These are phyloP conservation scores for Dictyostelium purpureum DNA, from an alignment of 78 protist species.

Conservation along the genomic window DNA sequence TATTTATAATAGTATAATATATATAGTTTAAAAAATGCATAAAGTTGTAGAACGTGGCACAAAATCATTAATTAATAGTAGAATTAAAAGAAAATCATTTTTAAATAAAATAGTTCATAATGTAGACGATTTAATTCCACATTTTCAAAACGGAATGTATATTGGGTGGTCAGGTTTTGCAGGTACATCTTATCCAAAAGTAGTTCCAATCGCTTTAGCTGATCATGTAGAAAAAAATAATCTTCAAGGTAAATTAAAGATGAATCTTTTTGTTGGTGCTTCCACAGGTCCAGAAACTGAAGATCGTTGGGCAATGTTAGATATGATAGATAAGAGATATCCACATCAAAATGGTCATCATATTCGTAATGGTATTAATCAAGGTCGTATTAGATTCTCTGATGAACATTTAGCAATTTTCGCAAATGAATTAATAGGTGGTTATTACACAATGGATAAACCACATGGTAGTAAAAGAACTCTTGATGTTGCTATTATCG, in stretches of 20 bases:
- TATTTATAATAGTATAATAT: too few relatives aligned
- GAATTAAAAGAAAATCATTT: constrained; percentile 40
- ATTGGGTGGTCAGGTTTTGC: constrained; percentile 63
- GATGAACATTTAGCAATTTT: constrained; percentile 58
- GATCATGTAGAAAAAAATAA: constrained; percentile 49
- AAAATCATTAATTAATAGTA: constrained; percentile 14
- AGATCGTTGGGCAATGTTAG: constrained; percentile 55
- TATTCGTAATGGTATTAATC: constrained; percentile 29
- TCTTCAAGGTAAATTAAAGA: constrained; percentile 37
- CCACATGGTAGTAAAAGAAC: constrained; percentile 6
- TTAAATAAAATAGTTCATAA: constrained; percentile 25
- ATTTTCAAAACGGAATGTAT: constrained; percentile 44
- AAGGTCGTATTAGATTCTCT: constrained; percentile 20
- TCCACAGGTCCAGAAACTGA: constrained; percentile 65
- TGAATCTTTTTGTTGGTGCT: constrained; percentile 74
- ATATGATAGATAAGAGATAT: constrained; percentile 54
- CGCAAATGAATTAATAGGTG: constrained; percentile 36
- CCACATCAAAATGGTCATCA: constrained; percentile 60
- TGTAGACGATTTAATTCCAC: background rate
- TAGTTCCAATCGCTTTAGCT: constrained; percentile 36
- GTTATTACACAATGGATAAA: constrained; percentile 51
- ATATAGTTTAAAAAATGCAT: too few relatives aligned
- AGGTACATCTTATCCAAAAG: constrained; percentile 49
- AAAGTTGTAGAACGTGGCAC: background rate
- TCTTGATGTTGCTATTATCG: constrained; percentile 83